Evolutionary conservation across 2,329 filamentous ascomycete species (phyloP).

Genomic region (Teratosphaeria pseudoeucalypti): DNA sequence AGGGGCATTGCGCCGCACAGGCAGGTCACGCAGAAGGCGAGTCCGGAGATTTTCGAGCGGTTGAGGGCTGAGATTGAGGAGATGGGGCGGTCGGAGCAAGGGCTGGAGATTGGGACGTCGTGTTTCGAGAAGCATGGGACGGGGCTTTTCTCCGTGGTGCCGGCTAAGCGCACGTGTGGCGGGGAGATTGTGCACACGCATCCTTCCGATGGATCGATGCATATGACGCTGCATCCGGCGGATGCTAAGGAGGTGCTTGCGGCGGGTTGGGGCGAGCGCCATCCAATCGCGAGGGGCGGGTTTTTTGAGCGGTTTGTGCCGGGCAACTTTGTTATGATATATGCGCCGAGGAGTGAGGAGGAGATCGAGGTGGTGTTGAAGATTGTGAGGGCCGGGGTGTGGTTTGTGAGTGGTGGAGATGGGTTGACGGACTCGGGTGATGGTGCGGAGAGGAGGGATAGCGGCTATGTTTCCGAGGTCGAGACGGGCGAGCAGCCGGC

Average conservation of each 20-base stretch:
- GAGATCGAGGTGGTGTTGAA: conserved; percentile 58
- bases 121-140: conserved; percentile 67
- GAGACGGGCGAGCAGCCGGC: neutral
- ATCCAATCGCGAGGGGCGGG: conserved; percentile 55
- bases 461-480: conserved; percentile 3
- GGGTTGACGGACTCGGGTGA: conserved; percentile 7
- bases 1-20: conserved; percentile 73
- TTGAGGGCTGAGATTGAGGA: conserved; percentile 16
- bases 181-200: conserved; percentile 81
- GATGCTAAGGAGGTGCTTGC: conserved; percentile 63
- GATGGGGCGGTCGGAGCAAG: conserved; percentile 40
- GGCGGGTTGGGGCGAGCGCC: conserved; percentile 67
- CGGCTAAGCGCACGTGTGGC: conserved; percentile 59
- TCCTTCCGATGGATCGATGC: conserved; percentile 63
- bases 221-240: conserved; percentile 68
- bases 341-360: conserved; percentile 60
- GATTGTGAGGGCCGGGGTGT: conserved; percentile 65
- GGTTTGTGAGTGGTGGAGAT: conserved; percentile 43
- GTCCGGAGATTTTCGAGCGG: conserved; percentile 38
- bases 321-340: conserved; percentile 67
- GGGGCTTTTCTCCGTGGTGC: conserved; percentile 59
- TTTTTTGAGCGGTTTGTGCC: conserved; percentile 61
- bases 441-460: conserved; percentile 4
- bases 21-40: conserved; percentile 59
- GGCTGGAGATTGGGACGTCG: conserved; percentile 47